phyloP scores from a whole-genome alignment of 495 filamentous ascomycete genomes.

The Paragyromitra xinjiangensis region DNA sequence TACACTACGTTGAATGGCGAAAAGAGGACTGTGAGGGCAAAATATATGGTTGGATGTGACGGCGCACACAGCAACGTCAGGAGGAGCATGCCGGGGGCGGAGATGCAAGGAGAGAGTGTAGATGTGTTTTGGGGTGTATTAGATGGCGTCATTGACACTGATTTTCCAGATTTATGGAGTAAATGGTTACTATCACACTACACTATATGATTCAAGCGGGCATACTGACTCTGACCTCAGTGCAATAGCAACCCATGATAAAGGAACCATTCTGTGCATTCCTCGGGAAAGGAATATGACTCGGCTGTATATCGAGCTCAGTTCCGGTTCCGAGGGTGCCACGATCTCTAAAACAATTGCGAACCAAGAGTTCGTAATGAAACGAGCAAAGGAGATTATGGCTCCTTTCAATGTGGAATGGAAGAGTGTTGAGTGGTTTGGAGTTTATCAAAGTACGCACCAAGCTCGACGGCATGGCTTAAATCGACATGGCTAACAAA shows the following conservation, averaged over 20 bases:
- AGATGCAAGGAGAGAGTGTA: slow-evolving; percentile 69
- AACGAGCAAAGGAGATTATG: slow-evolving; percentile 71
- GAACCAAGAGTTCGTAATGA: slow-evolving; percentile 73
- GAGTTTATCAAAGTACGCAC: slow-evolving; percentile 66
- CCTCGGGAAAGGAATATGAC: slow-evolving; percentile 79
- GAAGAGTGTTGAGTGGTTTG: slow-evolving; percentile 75
- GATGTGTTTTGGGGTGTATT: slow-evolving; percentile 80
- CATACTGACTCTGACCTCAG: slow-evolving; percentile 31
- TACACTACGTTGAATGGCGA: slow-evolving; percentile 56
- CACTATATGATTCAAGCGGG: neutral
- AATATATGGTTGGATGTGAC: slow-evolving; percentile 70
- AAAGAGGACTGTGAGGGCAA: slow-evolving; percentile 65
- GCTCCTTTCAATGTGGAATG: slow-evolving; percentile 74
- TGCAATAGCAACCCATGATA: slow-evolving; percentile 69
- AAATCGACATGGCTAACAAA: slow-evolving; percentile 33
- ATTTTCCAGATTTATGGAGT: slow-evolving; percentile 81
- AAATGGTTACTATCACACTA: slow-evolving; percentile 62
- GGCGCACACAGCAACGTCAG: slow-evolving; percentile 69
- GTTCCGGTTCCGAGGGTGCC: slow-evolving; percentile 70
- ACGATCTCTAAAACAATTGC: slow-evolving; percentile 69
- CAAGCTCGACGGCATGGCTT: neutral
- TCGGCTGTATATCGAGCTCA: slow-evolving; percentile 78
- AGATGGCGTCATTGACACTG: slow-evolving; percentile 77
- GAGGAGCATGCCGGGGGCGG: slow-evolving; percentile 68
- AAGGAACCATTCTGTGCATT: slow-evolving; percentile 79